Evolutionary conservation across 2,329 filamentous ascomycete species (phyloP), one percentile per base, ranked within the genome.

Genomic region (Albophoma yamanashiensis): DNA sequence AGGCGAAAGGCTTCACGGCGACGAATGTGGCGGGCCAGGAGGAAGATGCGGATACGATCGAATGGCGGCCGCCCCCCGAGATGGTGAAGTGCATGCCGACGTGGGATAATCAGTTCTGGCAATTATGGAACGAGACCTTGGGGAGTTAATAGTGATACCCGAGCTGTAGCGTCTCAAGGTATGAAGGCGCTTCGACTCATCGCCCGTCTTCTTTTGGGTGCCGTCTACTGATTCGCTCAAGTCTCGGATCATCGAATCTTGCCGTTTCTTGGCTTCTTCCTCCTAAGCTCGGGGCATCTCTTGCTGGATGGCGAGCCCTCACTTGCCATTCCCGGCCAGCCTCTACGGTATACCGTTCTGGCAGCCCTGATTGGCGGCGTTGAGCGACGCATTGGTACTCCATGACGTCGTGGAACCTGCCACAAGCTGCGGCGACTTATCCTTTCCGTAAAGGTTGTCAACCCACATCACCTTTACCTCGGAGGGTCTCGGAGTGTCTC

Each of bases 81-180:
- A 67, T 71, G 61, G 76, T 83, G 31, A 79, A 75, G 60, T 83
- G 80, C 58, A 81, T 82, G 69, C 74, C 74, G 1, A 67, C 59
- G 1, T 79, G 74, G 64, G 66, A 69, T 0, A 66, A 73, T 20
- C 77, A 81, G 65, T 71, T 64, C 15, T 80, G 76, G 71, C 65
- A 71, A 61, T 67, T 73, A 0, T 81, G 78, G 63, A 66, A 61
- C 22, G 61, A 64, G 60, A 64, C 47, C 3, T 57, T 66, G 56
- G 36, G 38, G 39, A n/a, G n/a, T n/a, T n/a, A n/a, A n/a, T 31
- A 17, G 5, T 31, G 27, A 63, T 45, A 3, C 42, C 42, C 45
- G 34, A 36, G 34, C 6, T 36, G 6, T 36, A 36, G 9, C 34
- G 34, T 31, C 27, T 31, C 27, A 31, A 31, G 27, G 3, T 31